Evolutionary conservation across 257 asterid species (phyloP), one percentile per base, ranked within the genome.

Genomic region (Sherardia arvensis): DNA sequence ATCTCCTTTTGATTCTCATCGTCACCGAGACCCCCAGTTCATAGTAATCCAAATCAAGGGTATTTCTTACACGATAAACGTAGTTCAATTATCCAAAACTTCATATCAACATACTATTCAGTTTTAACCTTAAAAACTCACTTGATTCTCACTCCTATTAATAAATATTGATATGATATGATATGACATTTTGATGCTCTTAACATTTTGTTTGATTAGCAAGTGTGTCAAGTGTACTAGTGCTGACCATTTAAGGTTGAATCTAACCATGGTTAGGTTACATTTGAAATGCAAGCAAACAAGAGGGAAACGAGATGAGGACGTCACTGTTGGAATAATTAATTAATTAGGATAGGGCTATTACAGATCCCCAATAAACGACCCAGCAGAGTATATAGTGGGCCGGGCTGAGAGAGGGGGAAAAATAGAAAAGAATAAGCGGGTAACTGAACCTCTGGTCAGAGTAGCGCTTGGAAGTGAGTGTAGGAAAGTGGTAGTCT

Each of bases 401-500:
- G 47, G 47, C 47, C 23, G 56, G 67, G 38, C 27, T 61, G 47
- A 38, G 47, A 0, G 45, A 9, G 17, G 17, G 14, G 7, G 14
- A 9, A 36, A 36, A 8, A 36, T 9, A 66, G 27, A 8, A 54
- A 54, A 54, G 17, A 54, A 54, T 23, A 54, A 22, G 51, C 51
- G 56, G 58, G 30, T 62, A 47, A 62, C 47, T 22, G 76, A 65
- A n/a, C 23, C 34, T 38, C 58, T 38, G 62, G 62, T 64, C 61
- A 21, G 79, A 17, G 77, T 61, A 63, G 63, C 67, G 75, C 91
- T 78, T 82, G 91, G 87, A 77, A 87, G 95, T 84, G 86, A 78
- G 95, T 71, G 94, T 64, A 57, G n/a, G 27, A n/a, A 71, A 68
- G 47, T 23, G 51, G 51, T 15, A 43, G 51, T 43, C 7, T 43